These are phyloP conservation scores for Penicillium sp. DNA, from an alignment of 2,329 filamentous ascomycete species.

Conservation along the genomic window DNA sequence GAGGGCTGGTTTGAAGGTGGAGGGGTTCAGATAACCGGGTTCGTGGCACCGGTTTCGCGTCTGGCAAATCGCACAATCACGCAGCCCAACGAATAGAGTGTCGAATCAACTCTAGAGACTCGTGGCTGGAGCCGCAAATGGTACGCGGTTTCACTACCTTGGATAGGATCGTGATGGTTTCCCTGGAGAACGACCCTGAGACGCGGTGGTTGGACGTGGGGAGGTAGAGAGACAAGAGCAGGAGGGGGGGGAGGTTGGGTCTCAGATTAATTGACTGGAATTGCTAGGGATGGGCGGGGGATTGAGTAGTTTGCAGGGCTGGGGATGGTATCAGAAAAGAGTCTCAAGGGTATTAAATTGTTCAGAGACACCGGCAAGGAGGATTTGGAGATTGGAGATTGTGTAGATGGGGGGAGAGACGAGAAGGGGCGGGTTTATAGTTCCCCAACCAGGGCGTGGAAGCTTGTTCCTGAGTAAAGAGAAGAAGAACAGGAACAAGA, in stretches of 20 bases:
- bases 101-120: slow-evolving; percentile 7
- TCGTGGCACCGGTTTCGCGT: slow-evolving; percentile 7
- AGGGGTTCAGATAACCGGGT: slow-evolving; percentile 23
- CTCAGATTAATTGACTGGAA: slow-evolving; percentile 29
- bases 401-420: not conserved
- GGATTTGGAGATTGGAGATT: not conserved
- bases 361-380: slow-evolving; percentile 21
- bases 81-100: not conserved
- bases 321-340: slow-evolving; percentile 25
- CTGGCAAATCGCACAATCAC: not conserved
- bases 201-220: slow-evolving; percentile 13
- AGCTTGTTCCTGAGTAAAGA: slow-evolving; percentile 29
- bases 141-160: slow-evolving; percentile 15
- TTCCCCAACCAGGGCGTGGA: slow-evolving; percentile 17
- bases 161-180: slow-evolving; percentile 6
- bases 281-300: slow-evolving; percentile 12
- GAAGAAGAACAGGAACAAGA: not conserved
- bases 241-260: slow-evolving; percentile 29
- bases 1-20: slow-evolving; percentile 11
- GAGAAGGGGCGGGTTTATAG: slow-evolving; percentile 21
- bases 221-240: slow-evolving; percentile 6
- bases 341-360: not conserved
- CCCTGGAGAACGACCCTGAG: slow-evolving; percentile 3
- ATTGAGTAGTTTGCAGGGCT: slow-evolving; percentile 19
- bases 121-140: slow-evolving; percentile 22